Conservation (phyloP, 2,329 filamentous ascomycete genomes). For the Aspergillaceae sp. region DNA sequence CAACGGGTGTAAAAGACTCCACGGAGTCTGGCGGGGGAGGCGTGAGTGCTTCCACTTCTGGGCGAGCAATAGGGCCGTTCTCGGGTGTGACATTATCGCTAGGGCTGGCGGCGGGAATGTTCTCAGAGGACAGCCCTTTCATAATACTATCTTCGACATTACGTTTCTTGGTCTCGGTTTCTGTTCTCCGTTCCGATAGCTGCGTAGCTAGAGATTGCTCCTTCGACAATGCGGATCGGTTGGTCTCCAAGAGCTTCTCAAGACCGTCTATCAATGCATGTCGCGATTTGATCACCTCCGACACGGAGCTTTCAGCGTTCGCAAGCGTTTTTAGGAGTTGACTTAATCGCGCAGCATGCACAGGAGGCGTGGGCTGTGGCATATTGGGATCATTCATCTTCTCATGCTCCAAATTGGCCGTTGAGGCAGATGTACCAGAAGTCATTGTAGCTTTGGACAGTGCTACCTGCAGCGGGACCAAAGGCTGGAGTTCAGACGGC, state of each 20-base stretch:
- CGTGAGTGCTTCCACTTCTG: constrained; percentile 77
- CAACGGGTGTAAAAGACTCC: constrained; percentile 46
- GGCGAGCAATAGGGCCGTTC: constrained; percentile 44
- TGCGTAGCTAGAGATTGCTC: constrained; percentile 61
- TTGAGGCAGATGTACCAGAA: constrained; percentile 57
- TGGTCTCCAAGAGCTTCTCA: constrained; percentile 70
- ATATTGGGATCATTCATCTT: constrained; percentile 68
- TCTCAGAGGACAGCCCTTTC: constrained; percentile 61
- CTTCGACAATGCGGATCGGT: constrained; percentile 57
- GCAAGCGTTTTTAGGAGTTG: constrained; percentile 83
- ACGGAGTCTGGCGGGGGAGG: constrained; percentile 52
- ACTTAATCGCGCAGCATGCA: constrained; percentile 82
- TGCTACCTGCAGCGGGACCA: constrained; percentile 66
- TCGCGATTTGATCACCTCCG: constrained; percentile 80
- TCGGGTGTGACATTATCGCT: constrained; percentile 19
- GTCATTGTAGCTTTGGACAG: constrained; percentile 64
- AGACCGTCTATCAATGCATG: constrained; percentile 67
- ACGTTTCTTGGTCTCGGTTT: constrained; percentile 72
- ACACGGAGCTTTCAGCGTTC: constrained; percentile 78
- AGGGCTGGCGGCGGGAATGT: constrained; percentile 41
- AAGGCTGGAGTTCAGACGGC: constrained; percentile 65
- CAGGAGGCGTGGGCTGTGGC: constrained; percentile 68
- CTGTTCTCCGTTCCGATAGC: constrained; percentile 56
- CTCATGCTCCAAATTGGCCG: constrained; percentile 72
- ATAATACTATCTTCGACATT: constrained; percentile 90